Base-by-base conservation (phyloP, 1,284 basidiomycete genomes). In the Veloboletus limbatus region DNA sequence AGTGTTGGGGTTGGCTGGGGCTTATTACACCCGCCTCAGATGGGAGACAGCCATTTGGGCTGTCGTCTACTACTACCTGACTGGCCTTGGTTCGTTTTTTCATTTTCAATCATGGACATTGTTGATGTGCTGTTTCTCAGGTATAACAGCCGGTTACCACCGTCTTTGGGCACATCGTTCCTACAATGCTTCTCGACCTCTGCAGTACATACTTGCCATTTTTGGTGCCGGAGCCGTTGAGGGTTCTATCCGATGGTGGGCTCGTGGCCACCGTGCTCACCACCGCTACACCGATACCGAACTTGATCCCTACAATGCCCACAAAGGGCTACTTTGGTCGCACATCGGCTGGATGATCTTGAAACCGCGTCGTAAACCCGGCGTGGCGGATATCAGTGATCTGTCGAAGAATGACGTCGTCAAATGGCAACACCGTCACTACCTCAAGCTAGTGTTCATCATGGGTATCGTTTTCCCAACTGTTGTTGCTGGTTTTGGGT, bases 261-360 rank as follows among this genome's bases (percentile, higher is more conserved):
- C 83, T n/a, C 80, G 92, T 38, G 91, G 90, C 49, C 92, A 96
- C 74, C 86, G 93, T 52, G 91, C 93, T 8, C 92, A 96, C 70
- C 92, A 95, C 68, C 81, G 92, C 42, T 95, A 96, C 74, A 96
- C 92, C 63, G 94, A 97, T 71, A 96, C 93, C 58, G 88, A 94
- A 48, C 85, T 97, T 51, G 92, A 96, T 72, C 94, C 92, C 1
- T 97, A 96, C 74, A 88, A 88, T 52, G 92, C 93, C 4, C 87
- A 92, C 69, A 81, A 85, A 61, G 94, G 93, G 20, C 75, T 89
- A 54, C 74, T 75, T 52, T 85, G 80, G 74, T 82, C 88, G 1
- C 93, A 96, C 63, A 74, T 95, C 52, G 92, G 92, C 36, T 97
- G 94, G 93, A 94, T 96, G 88, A 62, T 96, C 54, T 57, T 96